Evolutionary conservation across 768 basidiomycete species (phyloP).

Genomic region (Russula sp.): DNA sequence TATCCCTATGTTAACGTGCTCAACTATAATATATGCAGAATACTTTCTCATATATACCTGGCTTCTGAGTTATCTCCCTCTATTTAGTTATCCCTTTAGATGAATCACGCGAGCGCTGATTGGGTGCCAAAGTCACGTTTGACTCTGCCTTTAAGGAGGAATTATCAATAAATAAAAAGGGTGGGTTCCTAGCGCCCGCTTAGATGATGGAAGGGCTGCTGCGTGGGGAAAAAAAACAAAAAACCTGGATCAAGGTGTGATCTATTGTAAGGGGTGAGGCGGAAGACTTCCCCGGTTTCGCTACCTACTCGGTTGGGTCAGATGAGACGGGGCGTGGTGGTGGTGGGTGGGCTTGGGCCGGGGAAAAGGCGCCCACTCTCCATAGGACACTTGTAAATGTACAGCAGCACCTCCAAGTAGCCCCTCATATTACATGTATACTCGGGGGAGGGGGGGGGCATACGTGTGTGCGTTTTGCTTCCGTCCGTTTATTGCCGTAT

Average conservation of each 20-base stretch:
- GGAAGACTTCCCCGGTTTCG: no score
- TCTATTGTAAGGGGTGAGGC: neutral
- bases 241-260: neutral
- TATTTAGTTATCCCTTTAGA: neutral
- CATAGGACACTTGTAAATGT: no score
- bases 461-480: no score
- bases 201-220: neutral
- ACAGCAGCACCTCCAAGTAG: no score
- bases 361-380: no score
- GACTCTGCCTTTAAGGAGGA: constrained; percentile 1
- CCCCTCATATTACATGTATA: no score
- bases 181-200: neutral
- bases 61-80: neutral
- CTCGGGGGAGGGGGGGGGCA: no score
- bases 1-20: constrained; percentile 14
- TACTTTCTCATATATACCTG: constrained; percentile 6
- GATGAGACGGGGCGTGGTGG: no score
- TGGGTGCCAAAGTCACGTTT: neutral
- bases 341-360: no score
- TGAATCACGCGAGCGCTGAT: neutral
- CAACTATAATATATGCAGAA: constrained; percentile 16
- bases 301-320: neutral
- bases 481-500: no score
- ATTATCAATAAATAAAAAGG: neutral
- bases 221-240: neutral